Base-by-base conservation (phyloP, 805 yeast species). In the Metschnikowia sp. region DNA sequence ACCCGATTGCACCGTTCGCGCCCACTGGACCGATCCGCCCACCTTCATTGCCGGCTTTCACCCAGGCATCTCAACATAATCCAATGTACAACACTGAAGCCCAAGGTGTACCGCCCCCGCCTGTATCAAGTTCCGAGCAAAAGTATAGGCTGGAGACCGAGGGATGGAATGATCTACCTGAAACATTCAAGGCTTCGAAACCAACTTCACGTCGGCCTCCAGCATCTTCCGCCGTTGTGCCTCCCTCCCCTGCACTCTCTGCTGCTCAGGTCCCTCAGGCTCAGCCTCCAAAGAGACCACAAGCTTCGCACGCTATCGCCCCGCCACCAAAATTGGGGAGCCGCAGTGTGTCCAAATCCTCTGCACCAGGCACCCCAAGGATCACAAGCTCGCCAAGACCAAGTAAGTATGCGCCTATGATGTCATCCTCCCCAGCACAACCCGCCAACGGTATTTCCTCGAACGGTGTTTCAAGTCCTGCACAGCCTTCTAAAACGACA, bases 131-230 rank as follows among this genome's bases (percentile, higher is more conserved):
- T 18, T 6, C 64, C 8, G 48, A 8, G 45, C 50, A 44, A 50
- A 56, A 50, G 53, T 56, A 55, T 49, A 76, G 74, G 47, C 66
- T 64, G 45, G 79, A 79, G 37, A 78, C 78, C 34, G 87, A 83
- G 34, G 88, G 88, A 3, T 83, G 89, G 88, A 83, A 83, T 56
- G 88, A 83, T 59, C 66, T 84, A 50, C 88, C 89, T 42, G 74
- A 78, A 10, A 66, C 74, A 9, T 76, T 76, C 66, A 65, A 64
- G 51, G 60, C 69, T 1, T 13, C 50, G 13, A 60, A 66, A 29
- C 64, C 75, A 9, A 41, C 59, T 5, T 36, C 52, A 8, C 76
- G 77, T 43, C 69, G 76, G 34, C 69, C 76, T 30, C 75, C 79
- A 18, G 72, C 81, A 13, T 68, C 78, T 7, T 68, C 73, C 13